These are phyloP conservation scores for Pythium sp. DNA, from an alignment of 352 stramenopile species.

Conservation along the genomic window DNA sequence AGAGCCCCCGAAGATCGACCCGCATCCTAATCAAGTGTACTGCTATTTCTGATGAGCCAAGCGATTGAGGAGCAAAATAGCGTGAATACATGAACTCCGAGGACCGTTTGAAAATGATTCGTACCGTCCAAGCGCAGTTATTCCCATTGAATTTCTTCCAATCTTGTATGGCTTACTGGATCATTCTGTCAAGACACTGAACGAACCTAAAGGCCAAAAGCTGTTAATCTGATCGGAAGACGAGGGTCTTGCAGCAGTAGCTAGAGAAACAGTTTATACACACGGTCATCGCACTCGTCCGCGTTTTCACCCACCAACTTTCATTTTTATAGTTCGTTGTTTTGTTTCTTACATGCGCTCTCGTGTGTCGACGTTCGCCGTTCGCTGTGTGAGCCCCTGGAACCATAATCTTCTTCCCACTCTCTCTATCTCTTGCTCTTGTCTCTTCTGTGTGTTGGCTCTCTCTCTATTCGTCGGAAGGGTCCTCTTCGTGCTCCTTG, in stretches of 20 bases:
- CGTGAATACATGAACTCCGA: too few relatives aligned
- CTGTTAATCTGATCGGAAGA: background rate
- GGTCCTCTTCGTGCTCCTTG: conserved; percentile 50
- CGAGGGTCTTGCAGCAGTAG: background rate
- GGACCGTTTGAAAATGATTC: too few relatives aligned
- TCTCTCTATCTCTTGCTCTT: background rate
- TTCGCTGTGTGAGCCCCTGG: background rate
- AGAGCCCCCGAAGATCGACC: too few relatives aligned
- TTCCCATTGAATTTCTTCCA: background rate
- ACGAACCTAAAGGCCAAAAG: too few relatives aligned
- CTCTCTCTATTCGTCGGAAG: conserved; percentile 10
- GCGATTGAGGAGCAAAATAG: too few relatives aligned
- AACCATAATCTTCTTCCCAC: background rate
- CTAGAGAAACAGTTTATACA: background rate
- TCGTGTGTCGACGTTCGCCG: background rate
- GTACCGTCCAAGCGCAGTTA: background rate
- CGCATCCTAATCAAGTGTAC: too few relatives aligned
- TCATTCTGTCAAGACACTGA: background rate
- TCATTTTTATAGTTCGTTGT: background rate
- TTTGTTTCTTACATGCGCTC: conserved; percentile 1
- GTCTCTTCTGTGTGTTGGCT: background rate
- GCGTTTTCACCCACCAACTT: background rate
- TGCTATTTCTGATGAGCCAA: too few relatives aligned
- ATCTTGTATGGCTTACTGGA: background rate
- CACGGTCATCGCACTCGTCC: too few relatives aligned